Percentiles rank a stretch among this genome's conserved stretches.
These are phyloP conservation scores for Jaltomata sinuosa DNA, from an alignment of 257 asterid species.

Conservation along the genomic window DNA sequence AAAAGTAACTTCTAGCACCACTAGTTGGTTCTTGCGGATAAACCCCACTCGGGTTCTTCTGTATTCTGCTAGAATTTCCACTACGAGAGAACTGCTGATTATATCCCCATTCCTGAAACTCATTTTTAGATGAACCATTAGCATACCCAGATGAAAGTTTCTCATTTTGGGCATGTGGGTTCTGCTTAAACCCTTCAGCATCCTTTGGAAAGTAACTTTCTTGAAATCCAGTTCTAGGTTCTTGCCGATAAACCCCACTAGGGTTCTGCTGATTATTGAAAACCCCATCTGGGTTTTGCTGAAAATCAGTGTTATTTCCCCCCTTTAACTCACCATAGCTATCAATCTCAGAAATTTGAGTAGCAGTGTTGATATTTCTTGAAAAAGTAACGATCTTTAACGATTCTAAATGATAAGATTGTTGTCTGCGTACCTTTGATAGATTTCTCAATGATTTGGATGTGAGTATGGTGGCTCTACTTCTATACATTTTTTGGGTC, in stretches of 20 bases:
- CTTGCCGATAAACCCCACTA: constrained; percentile 1
- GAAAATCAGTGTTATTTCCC: constrained; percentile 6
- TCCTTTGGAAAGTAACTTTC: constrained; percentile 4
- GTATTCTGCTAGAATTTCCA: no score
- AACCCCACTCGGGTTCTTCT: no score
- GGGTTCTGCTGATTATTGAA: not conserved
- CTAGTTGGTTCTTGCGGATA: no score
- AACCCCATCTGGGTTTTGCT: constrained; percentile 21
- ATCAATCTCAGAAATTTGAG: constrained; percentile 35
- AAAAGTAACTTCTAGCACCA: not conserved
- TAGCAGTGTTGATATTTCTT: constrained; percentile 30
- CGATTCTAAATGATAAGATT: constrained; percentile 1
- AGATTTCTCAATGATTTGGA: constrained; percentile 24
- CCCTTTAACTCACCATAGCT: constrained; percentile 19
- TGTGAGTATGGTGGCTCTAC: constrained; percentile 28
- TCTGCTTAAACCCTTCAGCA: not conserved
- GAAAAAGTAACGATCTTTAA: constrained; percentile 9
- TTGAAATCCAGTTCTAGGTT: not conserved
- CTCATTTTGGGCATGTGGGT: not conserved
- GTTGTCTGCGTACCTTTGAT: constrained; percentile 34
- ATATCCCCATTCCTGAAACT: not conserved
- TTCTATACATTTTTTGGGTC: constrained; percentile 30
- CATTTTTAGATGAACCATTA: not conserved
- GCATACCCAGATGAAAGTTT: not conserved
- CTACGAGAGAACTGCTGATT: no score